Conservation (phyloP, 2,329 filamentous ascomycete genomes). For the Dryadomyces quercus-mongolicae region DNA sequence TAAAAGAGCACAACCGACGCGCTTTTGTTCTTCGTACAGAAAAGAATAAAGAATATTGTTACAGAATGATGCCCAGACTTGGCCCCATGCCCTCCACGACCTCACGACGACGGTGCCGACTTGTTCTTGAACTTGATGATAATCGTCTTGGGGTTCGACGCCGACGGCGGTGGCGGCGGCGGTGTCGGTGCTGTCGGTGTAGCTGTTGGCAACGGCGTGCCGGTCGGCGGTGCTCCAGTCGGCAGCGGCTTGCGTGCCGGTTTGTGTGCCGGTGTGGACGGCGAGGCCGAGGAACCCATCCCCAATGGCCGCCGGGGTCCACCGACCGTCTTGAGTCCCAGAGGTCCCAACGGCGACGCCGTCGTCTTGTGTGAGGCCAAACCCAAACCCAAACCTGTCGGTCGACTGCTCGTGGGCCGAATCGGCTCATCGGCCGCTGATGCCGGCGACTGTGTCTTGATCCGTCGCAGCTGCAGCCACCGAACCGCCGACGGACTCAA, state of each 20-base stretch:
- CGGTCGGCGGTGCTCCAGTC: background rate
- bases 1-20: too few species aligned
- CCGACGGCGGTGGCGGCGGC: background rate
- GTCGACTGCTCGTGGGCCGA: background rate
- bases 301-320: too few species aligned
- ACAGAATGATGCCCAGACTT: too few species aligned
- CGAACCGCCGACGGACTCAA: constrained; percentile 8
- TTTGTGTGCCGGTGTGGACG: background rate
- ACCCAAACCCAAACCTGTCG: background rate
- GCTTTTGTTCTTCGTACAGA: too few species aligned
- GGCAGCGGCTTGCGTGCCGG: constrained; percentile 10
- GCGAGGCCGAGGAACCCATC: too few species aligned
- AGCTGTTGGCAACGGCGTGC: background rate
- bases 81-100: too few species aligned
- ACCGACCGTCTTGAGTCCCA: too few species aligned
- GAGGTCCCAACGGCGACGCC: too few species aligned
- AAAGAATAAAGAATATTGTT: too few species aligned
- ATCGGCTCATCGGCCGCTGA: background rate
- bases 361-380: background rate
- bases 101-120: background rate
- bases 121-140: constrained; percentile 14
- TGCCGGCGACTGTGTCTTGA: background rate
- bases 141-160: constrained; percentile 7
- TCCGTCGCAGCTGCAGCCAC: constrained; percentile 8
- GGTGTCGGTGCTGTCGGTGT: background rate